Percentiles rank a stretch among this genome's conserved stretches.
These are phyloP conservation scores for Tylopilus plumbeoviolaceoides DNA, from an alignment of 768 basidiomycete species.

Conservation along the genomic window DNA sequence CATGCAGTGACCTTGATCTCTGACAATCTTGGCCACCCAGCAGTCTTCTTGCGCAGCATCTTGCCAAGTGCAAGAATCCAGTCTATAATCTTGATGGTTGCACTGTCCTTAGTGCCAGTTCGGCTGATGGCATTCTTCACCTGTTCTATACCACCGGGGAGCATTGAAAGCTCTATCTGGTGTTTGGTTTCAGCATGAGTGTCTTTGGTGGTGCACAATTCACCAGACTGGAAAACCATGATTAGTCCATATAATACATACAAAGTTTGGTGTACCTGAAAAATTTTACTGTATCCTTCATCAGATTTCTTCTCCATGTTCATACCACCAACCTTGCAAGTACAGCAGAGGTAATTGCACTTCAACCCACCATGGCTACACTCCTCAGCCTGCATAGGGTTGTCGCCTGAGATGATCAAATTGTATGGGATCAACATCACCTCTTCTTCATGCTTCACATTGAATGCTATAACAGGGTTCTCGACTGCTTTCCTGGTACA, in stretches of 20 bases:
- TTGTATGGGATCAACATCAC: conserved; percentile 22
- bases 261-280: conserved; percentile 5
- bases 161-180: too few species aligned
- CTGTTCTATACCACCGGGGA: too few species aligned
- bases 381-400: conserved; percentile 40
- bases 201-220: conserved; percentile 4
- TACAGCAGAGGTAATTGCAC: conserved; percentile 33
- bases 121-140: too few species aligned
- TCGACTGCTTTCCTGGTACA: conserved; percentile 4
- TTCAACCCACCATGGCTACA: too few species aligned
- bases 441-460: too few species aligned
- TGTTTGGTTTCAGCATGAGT: not conserved
- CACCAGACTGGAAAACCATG: not conserved
- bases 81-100: too few species aligned
- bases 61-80: too few species aligned
- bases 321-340: conserved; percentile 31
- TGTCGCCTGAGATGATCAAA: conserved; percentile 27
- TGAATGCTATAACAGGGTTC: conserved; percentile 4
- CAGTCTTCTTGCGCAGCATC: too few species aligned
- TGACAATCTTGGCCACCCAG: too few species aligned
- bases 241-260: not conserved
- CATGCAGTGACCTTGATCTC: too few species aligned
- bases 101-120: too few species aligned
- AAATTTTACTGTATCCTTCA: conserved; percentile 26
- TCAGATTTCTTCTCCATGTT: conserved; percentile 19